phyloP scores from a whole-genome alignment of 164 flowering plant species.

The Brasenia schreberi region DNA sequence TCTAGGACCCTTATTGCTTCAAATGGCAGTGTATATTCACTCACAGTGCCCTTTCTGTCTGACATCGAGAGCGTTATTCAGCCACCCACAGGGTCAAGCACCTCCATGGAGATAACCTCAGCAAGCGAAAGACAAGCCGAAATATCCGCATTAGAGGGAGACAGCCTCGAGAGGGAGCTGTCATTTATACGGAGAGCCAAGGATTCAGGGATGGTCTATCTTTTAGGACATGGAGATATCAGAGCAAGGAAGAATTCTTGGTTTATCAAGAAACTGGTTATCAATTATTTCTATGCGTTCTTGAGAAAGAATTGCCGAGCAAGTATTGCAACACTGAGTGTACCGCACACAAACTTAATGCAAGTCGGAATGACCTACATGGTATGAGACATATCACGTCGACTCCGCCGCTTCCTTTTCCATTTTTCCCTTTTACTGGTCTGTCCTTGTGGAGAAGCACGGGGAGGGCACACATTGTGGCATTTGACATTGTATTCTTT shows the following conservation, averaged over 20 bases:
- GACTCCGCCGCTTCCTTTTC: no score
- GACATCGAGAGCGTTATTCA: slow-evolving; percentile 17
- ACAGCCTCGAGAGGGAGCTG: slow-evolving; percentile 79
- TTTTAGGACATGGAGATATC: slow-evolving; percentile 92
- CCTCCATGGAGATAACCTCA: neutral
- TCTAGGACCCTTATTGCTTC: slow-evolving; percentile 64
- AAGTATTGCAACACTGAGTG: slow-evolving; percentile 78
- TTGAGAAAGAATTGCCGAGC: slow-evolving; percentile 90
- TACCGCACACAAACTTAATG: slow-evolving; percentile 82
- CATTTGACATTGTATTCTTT: no score
- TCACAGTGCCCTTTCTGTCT: slow-evolving; percentile 69
- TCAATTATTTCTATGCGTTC: slow-evolving; percentile 91
- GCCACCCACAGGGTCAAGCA: neutral
- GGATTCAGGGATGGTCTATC: slow-evolving; percentile 95
- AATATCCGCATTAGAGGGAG: slow-evolving; percentile 15
- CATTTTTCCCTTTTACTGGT: no score
- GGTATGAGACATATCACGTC: slow-evolving; percentile 36
- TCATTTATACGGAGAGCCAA: slow-evolving; percentile 81
- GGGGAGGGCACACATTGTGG: no score
- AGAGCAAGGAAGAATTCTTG: slow-evolving; percentile 95
- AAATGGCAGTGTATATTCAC: slow-evolving; percentile 81
- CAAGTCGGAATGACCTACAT: slow-evolving; percentile 97
- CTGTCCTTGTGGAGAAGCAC: no score
- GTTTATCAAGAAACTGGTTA: slow-evolving; percentile 83
- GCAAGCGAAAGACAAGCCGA: slow-evolving; percentile 13